A percentile compares a stretch with the other conserved stretches of the same genome.
Evolutionary conservation across 768 basidiomycete species (phyloP).

Genomic region (Podaxis sp.): DNA sequence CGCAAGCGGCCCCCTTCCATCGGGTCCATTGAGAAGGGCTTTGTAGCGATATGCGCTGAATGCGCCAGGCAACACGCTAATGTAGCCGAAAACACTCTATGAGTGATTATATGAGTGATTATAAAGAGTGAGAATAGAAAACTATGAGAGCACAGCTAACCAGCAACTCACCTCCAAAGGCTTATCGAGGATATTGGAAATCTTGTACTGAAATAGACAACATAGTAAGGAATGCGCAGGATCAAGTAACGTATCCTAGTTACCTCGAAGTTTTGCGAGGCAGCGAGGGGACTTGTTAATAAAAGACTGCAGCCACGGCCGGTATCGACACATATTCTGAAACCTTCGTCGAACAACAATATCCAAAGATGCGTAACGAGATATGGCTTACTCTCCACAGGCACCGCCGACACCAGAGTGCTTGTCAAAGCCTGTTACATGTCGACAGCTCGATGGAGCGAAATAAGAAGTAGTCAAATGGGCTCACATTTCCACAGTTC

Average conservation of each 20-base stretch:
- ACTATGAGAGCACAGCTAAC: neutral
- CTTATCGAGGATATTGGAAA: slow-evolving; percentile 95
- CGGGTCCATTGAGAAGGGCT: slow-evolving; percentile 79
- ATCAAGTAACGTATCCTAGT: neutral
- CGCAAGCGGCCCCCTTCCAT: slow-evolving; percentile 86
- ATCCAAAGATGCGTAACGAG: neutral
- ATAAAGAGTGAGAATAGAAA: neutral
- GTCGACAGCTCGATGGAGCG: neutral
- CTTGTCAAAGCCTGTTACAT: slow-evolving; percentile 64
- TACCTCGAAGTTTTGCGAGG: slow-evolving; percentile 94
- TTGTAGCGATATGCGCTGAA: slow-evolving; percentile 91
- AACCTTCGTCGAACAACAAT: neutral
- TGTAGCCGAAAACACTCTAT: slow-evolving; percentile 81
- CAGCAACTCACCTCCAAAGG: slow-evolving; percentile 71
- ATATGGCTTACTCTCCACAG: slow-evolving; percentile 74
- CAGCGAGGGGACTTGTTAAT: slow-evolving; percentile 73
- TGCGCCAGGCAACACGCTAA: slow-evolving; percentile 86
- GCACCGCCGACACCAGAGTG: slow-evolving; percentile 87
- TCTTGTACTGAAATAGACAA: slow-evolving; percentile 64
- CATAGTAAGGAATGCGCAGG: slow-evolving; percentile 1
- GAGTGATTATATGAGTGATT: slow-evolving; percentile 16
- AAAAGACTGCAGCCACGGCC: slow-evolving; percentile 70
- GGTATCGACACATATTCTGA: slow-evolving; percentile 77
- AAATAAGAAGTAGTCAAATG: slow-evolving; percentile 6
- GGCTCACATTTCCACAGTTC: slow-evolving; percentile 87